Base-by-base conservation (phyloP, 2,329 filamentous ascomycete genomes). In the Nemania sp. region DNA sequence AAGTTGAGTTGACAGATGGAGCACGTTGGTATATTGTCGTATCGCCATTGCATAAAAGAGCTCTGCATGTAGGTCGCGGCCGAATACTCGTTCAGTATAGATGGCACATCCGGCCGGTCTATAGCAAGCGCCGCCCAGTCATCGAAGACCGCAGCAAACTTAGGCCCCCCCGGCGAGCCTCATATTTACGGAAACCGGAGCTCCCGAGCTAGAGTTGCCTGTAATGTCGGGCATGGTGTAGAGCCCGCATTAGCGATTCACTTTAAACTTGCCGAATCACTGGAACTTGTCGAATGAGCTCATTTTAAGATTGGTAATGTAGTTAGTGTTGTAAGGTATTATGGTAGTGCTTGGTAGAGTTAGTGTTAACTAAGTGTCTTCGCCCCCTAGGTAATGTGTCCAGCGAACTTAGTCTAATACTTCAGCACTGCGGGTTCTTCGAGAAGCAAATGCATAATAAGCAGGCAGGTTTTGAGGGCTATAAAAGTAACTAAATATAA, bases 211-310 rank as follows among this genome's bases (percentile, higher is more conserved):
- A 15, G 51, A 53, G 27, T 32, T 15, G 13, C 24, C 51, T 3
- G 27, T n/a, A n/a, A n/a, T 53, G 15, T 53, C 26, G 51, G 51
- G 51, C 18, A 53, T 53, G 26, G 6, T 32, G 26, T 51, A 53
- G 26, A 53, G 27, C 6, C 26, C 27, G 51, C 38, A 15, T 15
- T 41, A 15, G 38, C 38, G 38, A 18, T 41, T 41, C 11, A 41
- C 38, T 2, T 11, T 41, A 18, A 41, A 41, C 5, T 41, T 41
- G 38, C 38, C 38, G 38, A 41, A 41, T 18, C 38, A 11, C 1
- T 15, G 18, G 38, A 15, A 11, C 38, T 41, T 15, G 11, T 41
- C 38, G 38, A 41, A 41, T 5, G 38, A 15, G 11, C 15, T 41
- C 11, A 41, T 41, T 18, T 41, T 41, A 5, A 15, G 38, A 15